Percentiles rank a stretch among this genome's conserved stretches.
phyloP scores from a whole-genome alignment of 2,329 filamentous ascomycete genomes.

The Aspergillus fischeri region DNA sequence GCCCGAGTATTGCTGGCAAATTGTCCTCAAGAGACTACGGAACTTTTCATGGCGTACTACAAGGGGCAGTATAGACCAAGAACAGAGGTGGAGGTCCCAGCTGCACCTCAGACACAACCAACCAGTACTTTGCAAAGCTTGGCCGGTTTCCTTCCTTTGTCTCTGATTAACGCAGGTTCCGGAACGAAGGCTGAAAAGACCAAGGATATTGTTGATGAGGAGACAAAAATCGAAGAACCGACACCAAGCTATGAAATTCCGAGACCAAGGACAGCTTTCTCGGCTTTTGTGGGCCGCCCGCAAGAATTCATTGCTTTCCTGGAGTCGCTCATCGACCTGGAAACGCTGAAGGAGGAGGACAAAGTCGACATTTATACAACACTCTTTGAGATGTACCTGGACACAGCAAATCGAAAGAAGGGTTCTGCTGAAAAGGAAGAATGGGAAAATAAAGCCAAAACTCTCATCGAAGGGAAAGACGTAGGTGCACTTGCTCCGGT shows the following conservation, averaged over 20 bases:
- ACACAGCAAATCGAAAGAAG: conserved; percentile 75
- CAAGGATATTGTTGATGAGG: conserved; percentile 23
- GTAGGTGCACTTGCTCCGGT: conserved; percentile 35
- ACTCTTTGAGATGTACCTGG: conserved; percentile 95
- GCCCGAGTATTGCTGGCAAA: conserved; percentile 85
- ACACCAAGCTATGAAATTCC: conserved; percentile 68
- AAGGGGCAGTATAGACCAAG: conserved; percentile 72
- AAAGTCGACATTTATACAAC: conserved; percentile 88
- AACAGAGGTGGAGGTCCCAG: conserved; percentile 58
- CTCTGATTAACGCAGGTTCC: conserved; percentile 70
- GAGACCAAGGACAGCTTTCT: conserved; percentile 84
- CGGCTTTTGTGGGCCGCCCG: conserved; percentile 91
- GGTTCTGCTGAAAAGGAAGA: conserved; percentile 62
- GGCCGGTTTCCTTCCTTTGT: conserved; percentile 75
- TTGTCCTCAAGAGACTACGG: conserved; percentile 75
- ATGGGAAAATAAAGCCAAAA: conserved; percentile 90
- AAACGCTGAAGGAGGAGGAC: conserved; percentile 67
- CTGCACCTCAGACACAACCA: conserved; percentile 46
- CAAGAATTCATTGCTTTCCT: conserved; percentile 89
- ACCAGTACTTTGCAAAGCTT: conserved; percentile 81
- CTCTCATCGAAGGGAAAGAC: conserved; percentile 74
- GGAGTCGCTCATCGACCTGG: conserved; percentile 75
- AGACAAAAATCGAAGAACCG: conserved; percentile 32
- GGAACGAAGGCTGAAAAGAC: conserved; percentile 29
- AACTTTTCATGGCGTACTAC: conserved; percentile 92